phyloP scores from a whole-genome alignment of 108 stramenopile species.

The Chaetoceros muelleri region DNA sequence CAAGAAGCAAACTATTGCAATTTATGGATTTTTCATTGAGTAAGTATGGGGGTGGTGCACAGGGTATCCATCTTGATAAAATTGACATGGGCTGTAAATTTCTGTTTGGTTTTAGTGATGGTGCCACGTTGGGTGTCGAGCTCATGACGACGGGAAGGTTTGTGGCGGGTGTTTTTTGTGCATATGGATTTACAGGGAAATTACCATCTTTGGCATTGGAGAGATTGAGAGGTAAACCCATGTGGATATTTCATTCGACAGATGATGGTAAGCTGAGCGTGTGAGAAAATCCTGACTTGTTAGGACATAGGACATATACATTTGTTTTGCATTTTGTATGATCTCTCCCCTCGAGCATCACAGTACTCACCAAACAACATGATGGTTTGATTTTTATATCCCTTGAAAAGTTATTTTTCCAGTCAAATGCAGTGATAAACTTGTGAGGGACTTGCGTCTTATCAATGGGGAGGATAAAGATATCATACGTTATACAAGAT shows the following conservation, averaged over 20 bases:
- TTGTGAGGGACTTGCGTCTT: slow-evolving; percentile 22
- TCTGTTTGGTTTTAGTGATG: slow-evolving; percentile 77
- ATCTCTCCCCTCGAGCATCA: too few relatives aligned
- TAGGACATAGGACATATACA: too few relatives aligned
- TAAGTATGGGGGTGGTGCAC: slow-evolving; percentile 4
- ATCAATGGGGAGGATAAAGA: not conserved
- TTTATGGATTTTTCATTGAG: slow-evolving; percentile 47
- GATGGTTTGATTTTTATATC: too few relatives aligned
- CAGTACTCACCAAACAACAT: too few relatives aligned
- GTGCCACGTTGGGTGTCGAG: slow-evolving; percentile 70
- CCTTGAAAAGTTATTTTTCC: slow-evolving; percentile 57
- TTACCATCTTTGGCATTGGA: slow-evolving; percentile 50
- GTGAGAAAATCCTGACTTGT: too few relatives aligned
- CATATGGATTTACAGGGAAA: slow-evolving; percentile 63
- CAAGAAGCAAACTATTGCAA: slow-evolving; percentile 40
- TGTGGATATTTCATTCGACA: slow-evolving; percentile 73
- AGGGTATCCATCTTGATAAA: slow-evolving; percentile 12
- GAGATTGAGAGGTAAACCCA: slow-evolving; percentile 37
- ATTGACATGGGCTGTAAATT: slow-evolving; percentile 41
- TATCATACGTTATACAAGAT: slow-evolving; percentile 32
- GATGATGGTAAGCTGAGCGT: too few relatives aligned
- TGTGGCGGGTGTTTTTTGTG: slow-evolving; percentile 36
- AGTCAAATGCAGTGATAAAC: slow-evolving; percentile 31
- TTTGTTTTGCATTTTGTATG: too few relatives aligned
- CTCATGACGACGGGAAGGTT: slow-evolving; percentile 61